Conservation (phyloP, 805 yeast genomes). For the Metschnikowia aberdeeniae region DNA sequence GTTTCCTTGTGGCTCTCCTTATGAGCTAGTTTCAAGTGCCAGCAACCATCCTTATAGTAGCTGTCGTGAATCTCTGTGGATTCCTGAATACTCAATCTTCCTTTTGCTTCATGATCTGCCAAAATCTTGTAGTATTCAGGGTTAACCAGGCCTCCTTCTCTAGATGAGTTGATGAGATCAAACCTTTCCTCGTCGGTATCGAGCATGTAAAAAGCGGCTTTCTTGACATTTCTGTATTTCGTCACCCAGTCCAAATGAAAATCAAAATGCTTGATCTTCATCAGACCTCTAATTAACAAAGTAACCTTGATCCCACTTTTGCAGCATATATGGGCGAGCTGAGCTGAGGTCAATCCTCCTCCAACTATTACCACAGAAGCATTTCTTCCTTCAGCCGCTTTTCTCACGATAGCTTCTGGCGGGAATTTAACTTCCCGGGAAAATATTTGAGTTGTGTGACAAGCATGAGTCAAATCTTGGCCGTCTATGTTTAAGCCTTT, state of each 20-base stretch:
- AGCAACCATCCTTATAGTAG: conserved; percentile 25
- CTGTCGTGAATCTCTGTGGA: conserved; percentile 25
- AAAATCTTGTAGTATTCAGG: conserved; percentile 39
- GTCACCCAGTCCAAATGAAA: conserved; percentile 49
- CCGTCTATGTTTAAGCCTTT: conserved; percentile 12
- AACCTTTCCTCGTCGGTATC: conserved; percentile 41
- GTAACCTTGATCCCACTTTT: conserved; percentile 29
- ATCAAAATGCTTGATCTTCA: conserved; percentile 45
- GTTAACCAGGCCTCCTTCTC: conserved; percentile 45
- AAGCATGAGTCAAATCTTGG: conserved; percentile 21
- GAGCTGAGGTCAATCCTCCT: conserved; percentile 46
- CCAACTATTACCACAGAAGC: conserved; percentile 36
- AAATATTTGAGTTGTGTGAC: conserved; percentile 38
- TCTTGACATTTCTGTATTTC: conserved; percentile 43
- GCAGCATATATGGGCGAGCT: conserved; percentile 38
- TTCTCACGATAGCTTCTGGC: conserved; percentile 15
- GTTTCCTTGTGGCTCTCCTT: conserved; percentile 6
- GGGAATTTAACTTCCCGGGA: conserved; percentile 22
- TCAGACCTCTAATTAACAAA: conserved; percentile 32
- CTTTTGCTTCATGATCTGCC: conserved; percentile 26
- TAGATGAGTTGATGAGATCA: conserved; percentile 38
- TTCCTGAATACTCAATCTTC: conserved; percentile 27
- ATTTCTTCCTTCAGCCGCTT: conserved; percentile 7
- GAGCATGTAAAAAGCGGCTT: conserved; percentile 39
- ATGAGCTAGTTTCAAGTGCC: conserved; percentile 21